A percentile compares a stretch with the other conserved stretches of the same genome.
phyloP scores from a whole-genome alignment of 305 asterid species.

The Fraxinus nigra region DNA sequence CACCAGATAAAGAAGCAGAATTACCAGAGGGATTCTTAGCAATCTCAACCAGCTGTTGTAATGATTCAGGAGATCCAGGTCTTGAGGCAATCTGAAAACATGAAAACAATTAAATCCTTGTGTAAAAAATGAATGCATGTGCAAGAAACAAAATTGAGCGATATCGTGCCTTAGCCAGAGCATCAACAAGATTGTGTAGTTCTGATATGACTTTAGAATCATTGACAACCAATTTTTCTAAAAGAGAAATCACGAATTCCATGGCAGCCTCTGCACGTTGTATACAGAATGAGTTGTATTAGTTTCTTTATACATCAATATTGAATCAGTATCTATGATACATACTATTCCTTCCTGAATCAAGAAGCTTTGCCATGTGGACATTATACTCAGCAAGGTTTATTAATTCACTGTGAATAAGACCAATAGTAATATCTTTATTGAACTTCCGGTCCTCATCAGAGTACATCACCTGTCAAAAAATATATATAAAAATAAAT shows the following conservation, averaged over 20 bases:
- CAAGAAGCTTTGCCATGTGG: constrained; percentile 96
- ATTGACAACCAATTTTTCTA: constrained; percentile 60
- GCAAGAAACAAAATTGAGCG: constrained; percentile 9
- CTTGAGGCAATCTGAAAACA: constrained; percentile 79
- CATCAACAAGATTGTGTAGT: constrained; percentile 91
- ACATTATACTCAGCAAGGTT: constrained; percentile 94
- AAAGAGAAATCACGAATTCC: constrained; percentile 78
- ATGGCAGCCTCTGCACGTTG: constrained; percentile 82
- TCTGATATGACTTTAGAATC: constrained; percentile 84
- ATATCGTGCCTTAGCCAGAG: constrained; percentile 69
- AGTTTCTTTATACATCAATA: constrained; percentile 16
- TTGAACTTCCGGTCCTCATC: constrained; percentile 91
- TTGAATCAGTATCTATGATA: constrained; percentile 21
- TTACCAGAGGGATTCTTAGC: constrained; percentile 76
- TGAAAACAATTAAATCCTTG: constrained; percentile 25
- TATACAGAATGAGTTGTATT: constrained; percentile 16
- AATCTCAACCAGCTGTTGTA: constrained; percentile 88
- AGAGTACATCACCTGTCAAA: constrained; percentile 80
- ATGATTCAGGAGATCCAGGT: constrained; percentile 95
- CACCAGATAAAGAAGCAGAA: constrained; percentile 51
- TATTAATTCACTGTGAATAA: constrained; percentile 74
- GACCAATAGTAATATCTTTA: constrained; percentile 84
- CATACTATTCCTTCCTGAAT: constrained; percentile 95
- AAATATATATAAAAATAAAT: not conserved
- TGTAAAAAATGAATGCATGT: not conserved